phyloP scores from a whole-genome alignment of 139 green algal species.

The Axilococcus clingmanii region DNA sequence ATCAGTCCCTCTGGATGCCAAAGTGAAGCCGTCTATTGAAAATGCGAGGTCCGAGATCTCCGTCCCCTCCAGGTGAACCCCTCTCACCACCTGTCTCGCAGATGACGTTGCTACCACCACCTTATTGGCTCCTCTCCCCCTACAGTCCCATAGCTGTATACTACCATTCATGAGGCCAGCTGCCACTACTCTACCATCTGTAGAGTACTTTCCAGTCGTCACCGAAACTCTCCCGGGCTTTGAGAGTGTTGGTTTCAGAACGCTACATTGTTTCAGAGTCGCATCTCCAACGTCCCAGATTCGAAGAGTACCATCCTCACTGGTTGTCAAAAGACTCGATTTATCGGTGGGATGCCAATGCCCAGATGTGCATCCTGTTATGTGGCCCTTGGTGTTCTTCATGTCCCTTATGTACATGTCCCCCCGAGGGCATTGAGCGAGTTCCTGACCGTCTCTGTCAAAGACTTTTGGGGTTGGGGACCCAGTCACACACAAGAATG shows the following conservation, averaged over 20 bases:
- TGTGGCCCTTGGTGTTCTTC: conserved; percentile 90
- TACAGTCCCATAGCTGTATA: conserved; percentile 77
- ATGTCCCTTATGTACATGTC: conserved; percentile 96
- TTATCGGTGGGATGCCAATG: conserved; percentile 82
- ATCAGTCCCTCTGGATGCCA: conserved; percentile 72
- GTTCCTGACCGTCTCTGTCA: conserved; percentile 68
- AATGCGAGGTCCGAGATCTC: conserved; percentile 78
- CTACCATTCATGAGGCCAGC: conserved; percentile 80
- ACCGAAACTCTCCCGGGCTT: conserved; percentile 62
- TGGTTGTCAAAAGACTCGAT: conserved; percentile 66
- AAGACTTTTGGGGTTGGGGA: conserved; percentile 58
- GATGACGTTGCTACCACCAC: conserved; percentile 50
- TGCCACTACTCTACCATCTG: conserved; percentile 62
- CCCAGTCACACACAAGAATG: conserved; percentile 70
- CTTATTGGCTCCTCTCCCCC: conserved; percentile 64
- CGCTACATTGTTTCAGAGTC: conserved; percentile 75
- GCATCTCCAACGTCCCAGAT: conserved; percentile 79
- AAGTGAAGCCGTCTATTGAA: conserved; percentile 43
- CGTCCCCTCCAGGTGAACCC: conserved; percentile 36
- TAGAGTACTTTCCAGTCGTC: conserved; percentile 62
- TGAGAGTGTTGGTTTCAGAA: conserved; percentile 72
- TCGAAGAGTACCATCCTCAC: conserved; percentile 82
- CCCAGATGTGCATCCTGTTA: conserved; percentile 61
- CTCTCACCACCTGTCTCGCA: conserved; percentile 31
- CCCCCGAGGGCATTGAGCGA: conserved; percentile 66